Evolutionary conservation across 106 monocot genomes (phyloP), one percentile per base, ranked within the genome.

Genomic region (Cymbidium sinense): DNA sequence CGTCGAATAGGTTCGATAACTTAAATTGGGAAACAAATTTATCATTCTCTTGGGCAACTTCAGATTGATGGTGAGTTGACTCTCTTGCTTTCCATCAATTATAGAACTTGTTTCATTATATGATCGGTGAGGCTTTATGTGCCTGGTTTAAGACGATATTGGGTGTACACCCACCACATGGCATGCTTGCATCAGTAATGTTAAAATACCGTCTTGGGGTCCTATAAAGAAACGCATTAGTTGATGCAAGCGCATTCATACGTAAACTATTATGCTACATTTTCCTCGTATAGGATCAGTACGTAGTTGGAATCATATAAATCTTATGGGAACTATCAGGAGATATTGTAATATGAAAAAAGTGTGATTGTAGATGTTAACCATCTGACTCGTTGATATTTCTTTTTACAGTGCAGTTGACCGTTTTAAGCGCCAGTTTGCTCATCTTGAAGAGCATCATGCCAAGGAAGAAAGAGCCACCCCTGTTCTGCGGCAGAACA

Each of bases 391-490:
- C 4, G 23, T 74, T 74, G 64, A 30, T 31, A 67, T 36, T 47
- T 3, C 34, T 70, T 18, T 70, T 80, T 41, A 73, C 87, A 95
- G 95, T 86, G 95, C 93, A 25, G 95, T 95, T 69, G 95, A 95
- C 85, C 90, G 95, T 55, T 95, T 95, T 70, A 95, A 90, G 86
- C 77, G 90, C 52, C 95, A 95, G 71, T 95, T 95, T 77, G 95
- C 95, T 79, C 93, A 93, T 84, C 93, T 95, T 50, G 95, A 95
- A 84, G 95, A 95, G 73, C 84, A 88, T 47, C 79, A 77, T 76
- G 84, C 84, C 31, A 90, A 90, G 80, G 91, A 89, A 74, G 94
- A 91, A 50, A 79, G 87, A 82, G 83, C 82, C 85, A 84, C 88
- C 75, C 93, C 93, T 70, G 75, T 87, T 20, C 79, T 86, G 47